These are phyloP conservation scores for Termitomyces sp. DNA, from an alignment of 768 basidiomycete species.

Conservation along the genomic window DNA sequence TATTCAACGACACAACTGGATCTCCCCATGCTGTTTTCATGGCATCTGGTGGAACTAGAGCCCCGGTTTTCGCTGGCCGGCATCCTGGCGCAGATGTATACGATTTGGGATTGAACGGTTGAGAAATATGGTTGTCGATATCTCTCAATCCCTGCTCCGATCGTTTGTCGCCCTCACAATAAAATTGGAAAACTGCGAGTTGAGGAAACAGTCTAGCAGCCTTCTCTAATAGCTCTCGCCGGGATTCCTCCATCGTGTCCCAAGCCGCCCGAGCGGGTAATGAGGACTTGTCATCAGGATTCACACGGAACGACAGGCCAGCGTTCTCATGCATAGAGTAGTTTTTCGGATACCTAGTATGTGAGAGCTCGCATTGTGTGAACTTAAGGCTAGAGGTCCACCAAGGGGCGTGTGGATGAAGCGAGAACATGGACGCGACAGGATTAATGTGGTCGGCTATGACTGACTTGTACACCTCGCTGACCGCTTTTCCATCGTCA, in stretches of 20 bases:
- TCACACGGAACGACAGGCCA: background rate
- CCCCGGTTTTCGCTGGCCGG: background rate
- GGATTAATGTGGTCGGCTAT: background rate
- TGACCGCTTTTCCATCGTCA: constrained; percentile 3
- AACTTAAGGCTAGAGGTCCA: constrained; percentile 8
- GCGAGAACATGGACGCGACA: constrained; percentile 8
- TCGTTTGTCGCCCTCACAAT: background rate
- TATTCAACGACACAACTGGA: background rate
- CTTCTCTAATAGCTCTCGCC: background rate
- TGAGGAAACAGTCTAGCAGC: background rate
- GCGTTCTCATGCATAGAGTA: constrained; percentile 2
- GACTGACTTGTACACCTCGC: background rate
- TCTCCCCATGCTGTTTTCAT: background rate
- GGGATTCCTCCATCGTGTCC: constrained; percentile 2
- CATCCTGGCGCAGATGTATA: background rate
- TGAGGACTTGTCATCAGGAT: background rate
- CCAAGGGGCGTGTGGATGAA: constrained; percentile 3
- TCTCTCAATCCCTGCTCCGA: background rate
- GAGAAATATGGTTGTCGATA: background rate
- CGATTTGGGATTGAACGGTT: background rate
- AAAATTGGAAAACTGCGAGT: constrained; percentile 9
- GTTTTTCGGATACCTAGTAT: background rate
- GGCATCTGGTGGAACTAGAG: background rate
- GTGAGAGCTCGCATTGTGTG: background rate
- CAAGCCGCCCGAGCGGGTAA: background rate